Percentiles rank a stretch among this genome's conserved stretches.
Evolutionary conservation across 106 monocot genomes (phyloP).

Genomic region (Triglochin maritima): DNA sequence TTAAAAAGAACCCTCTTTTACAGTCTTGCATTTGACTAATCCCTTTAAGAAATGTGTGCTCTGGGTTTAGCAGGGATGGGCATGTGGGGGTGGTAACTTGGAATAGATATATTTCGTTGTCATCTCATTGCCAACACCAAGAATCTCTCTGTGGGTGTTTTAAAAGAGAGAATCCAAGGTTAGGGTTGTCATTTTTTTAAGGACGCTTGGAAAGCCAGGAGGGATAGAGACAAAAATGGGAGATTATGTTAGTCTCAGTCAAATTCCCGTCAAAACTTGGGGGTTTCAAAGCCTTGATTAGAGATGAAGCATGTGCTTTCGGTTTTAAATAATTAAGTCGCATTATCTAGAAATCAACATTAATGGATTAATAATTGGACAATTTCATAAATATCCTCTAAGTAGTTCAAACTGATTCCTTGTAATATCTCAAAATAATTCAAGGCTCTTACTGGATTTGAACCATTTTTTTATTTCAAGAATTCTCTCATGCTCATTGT

Average conservation of each 20-base stretch:
- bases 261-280: conserved; percentile 1
- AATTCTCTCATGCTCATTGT: too few relatives aligned
- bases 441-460: too few relatives aligned
- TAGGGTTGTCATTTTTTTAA: conserved; percentile 4
- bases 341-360: too few relatives aligned
- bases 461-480: too few relatives aligned
- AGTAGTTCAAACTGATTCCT: too few relatives aligned
- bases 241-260: background rate
- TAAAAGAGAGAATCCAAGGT: conserved; percentile 8
- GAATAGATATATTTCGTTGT: background rate
- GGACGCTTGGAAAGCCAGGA: background rate
- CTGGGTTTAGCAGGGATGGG: background rate
- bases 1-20: conserved; percentile 3
- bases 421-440: too few relatives aligned
- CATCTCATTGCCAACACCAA: background rate
- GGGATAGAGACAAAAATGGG: background rate
- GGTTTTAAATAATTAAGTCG: background rate
- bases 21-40: conserved; percentile 9
- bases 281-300: background rate
- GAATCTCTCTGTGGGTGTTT: conserved; percentile 7
- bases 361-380: too few relatives aligned
- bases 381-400: too few relatives aligned
- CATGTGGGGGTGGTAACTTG: conserved; percentile 2
- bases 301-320: background rate
- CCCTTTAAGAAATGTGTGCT: background rate